These are phyloP conservation scores for Terfezia claveryi DNA, from an alignment of 495 filamentous ascomycete species.

Conservation along the genomic window DNA sequence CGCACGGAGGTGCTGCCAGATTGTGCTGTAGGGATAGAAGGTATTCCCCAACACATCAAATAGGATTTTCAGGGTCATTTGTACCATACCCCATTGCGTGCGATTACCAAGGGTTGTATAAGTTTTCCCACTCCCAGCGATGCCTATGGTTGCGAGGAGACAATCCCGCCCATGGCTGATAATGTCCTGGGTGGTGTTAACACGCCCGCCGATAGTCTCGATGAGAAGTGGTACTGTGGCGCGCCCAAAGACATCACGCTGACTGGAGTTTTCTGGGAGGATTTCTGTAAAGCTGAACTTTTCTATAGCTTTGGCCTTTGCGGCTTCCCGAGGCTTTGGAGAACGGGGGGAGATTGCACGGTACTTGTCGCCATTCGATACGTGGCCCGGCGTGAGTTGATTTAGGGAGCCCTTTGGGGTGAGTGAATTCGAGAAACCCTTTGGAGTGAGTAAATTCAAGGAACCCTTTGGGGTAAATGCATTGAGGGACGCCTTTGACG, in stretches of 20 bases:
- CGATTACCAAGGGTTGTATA: conserved; percentile 91
- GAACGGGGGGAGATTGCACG: too few relatives aligned
- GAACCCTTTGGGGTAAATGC: too few relatives aligned
- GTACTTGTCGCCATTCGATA: too few relatives aligned
- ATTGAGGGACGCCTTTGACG: too few relatives aligned
- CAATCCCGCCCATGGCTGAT: conserved; percentile 69
- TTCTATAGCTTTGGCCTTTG: conserved; percentile 38
- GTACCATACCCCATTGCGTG: conserved; percentile 67
- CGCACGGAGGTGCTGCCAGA: too few relatives aligned
- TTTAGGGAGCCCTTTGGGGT: too few relatives aligned
- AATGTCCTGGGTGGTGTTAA: conserved; percentile 7
- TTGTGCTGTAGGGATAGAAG: too few relatives aligned
- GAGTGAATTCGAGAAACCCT: too few relatives aligned
- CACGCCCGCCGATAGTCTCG: conserved; percentile 19
- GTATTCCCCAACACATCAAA: too few relatives aligned
- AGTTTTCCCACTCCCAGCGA: conserved; percentile 93
- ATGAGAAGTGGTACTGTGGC: conserved; percentile 54
- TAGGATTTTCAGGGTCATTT: conserved; percentile 73
- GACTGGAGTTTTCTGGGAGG: conserved; percentile 64
- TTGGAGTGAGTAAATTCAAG: too few relatives aligned
- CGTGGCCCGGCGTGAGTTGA: too few relatives aligned
- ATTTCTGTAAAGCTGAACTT: conserved; percentile 87
- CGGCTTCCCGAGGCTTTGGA: too few relatives aligned
- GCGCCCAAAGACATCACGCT: conserved; percentile 72
- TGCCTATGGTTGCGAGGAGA: conserved; percentile 73